Conservation (phyloP, 2,329 filamentous ascomycete species). For the Fusarium domesticum region DNA sequence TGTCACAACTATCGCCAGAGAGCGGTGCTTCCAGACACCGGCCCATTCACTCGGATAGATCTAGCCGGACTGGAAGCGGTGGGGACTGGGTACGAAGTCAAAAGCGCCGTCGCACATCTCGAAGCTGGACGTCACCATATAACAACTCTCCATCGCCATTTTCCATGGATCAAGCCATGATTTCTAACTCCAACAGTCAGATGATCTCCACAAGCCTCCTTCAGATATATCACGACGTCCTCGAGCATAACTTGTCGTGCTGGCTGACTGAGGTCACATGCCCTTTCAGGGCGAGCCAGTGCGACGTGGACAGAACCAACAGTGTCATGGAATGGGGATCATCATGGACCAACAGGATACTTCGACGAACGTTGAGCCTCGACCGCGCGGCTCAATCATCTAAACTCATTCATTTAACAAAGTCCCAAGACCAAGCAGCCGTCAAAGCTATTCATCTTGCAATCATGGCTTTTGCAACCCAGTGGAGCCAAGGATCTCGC, state of each 20-base stretch:
- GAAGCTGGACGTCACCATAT: conserved; percentile 3
- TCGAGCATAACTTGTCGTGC: conserved; percentile 50
- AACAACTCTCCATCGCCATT: conserved; percentile 13
- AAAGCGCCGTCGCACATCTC: conserved; percentile 16
- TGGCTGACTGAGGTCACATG: conserved; percentile 53
- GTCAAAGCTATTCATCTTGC: conserved; percentile 20
- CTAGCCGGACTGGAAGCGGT: conserved; percentile 1
- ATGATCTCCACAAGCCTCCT: conserved; percentile 44
- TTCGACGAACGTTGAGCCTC: conserved; percentile 24
- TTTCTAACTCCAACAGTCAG: conserved; percentile 29
- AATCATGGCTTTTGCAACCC: conserved; percentile 28
- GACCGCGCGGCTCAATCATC: conserved; percentile 21
- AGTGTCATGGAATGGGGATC: conserved; percentile 23
- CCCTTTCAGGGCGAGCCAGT: conserved; percentile 37
- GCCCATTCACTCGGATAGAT: conserved; percentile 1
- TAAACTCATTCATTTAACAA: conserved; percentile 19
- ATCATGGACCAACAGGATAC: conserved; percentile 26
- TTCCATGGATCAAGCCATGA: conserved; percentile 21
- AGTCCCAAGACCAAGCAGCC: conserved; percentile 17
- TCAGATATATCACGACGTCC: conserved; percentile 51
- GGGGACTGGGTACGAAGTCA: background rate
- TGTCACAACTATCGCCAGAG: background rate
- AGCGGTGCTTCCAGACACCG: conserved; percentile 1
- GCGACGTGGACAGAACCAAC: conserved; percentile 1
- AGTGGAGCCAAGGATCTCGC: conserved; percentile 29